phyloP scores from a whole-genome alignment of 1,139 yeast genomes.

The Yamadazyma aaseri region DNA sequence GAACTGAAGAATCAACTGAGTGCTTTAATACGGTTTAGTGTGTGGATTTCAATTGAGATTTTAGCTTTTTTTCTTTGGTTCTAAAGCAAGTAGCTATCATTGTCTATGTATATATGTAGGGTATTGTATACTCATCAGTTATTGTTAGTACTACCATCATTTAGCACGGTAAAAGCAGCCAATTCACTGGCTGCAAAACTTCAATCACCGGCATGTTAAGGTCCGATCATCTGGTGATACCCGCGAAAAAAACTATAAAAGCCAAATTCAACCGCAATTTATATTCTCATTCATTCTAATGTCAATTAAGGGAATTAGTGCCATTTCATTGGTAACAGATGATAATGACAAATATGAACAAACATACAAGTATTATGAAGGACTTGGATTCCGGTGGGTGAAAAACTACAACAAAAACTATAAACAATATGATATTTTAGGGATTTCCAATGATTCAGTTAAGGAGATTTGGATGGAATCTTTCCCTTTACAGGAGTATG shows the following conservation, averaged over 20 bases:
- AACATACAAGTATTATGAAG: conserved; percentile 52
- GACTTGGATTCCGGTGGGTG: conserved; percentile 58
- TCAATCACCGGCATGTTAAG: conserved; percentile 2
- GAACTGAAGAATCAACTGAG: not conserved
- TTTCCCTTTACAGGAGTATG: conserved; percentile 57
- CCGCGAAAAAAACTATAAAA: conserved; percentile 3
- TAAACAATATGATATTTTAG: conserved; percentile 37
- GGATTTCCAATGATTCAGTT: conserved; percentile 63
- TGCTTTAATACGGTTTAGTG: not conserved
- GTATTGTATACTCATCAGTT: too few species aligned
- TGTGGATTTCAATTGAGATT: not conserved
- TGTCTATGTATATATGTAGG: too few species aligned
- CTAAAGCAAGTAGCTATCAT: too few species aligned
- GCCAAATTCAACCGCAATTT: not conserved
- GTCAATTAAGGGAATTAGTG: conserved; percentile 28
- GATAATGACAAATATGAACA: conserved; percentile 45
- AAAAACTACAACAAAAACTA: conserved; percentile 50
- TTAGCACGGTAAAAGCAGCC: too few species aligned
- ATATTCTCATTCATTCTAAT: conserved; percentile 3
- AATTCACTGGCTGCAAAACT: not conserved
- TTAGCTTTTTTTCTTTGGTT: not conserved
- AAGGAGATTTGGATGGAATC: conserved; percentile 71
- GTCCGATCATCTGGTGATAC: conserved; percentile 4
- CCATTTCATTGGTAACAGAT: conserved; percentile 60
- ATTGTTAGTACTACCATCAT: too few species aligned